Evolutionary conservation across 306 rosid species (phyloP).

Genomic region (Abrus pulchellus): DNA sequence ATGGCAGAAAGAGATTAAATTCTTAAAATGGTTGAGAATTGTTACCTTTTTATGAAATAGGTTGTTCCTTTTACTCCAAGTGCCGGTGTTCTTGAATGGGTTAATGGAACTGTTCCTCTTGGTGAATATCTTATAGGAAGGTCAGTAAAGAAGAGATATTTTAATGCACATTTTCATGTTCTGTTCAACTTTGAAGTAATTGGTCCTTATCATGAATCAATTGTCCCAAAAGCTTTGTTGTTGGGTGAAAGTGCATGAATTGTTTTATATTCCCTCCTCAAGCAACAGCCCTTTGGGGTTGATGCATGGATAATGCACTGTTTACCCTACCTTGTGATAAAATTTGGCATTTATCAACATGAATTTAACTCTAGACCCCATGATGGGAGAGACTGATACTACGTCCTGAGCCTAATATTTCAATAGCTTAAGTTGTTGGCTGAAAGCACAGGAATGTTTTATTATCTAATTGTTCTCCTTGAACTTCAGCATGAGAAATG

Average conservation of each 20-base stretch:
- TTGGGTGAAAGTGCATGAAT: background rate
- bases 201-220: constrained; percentile 11
- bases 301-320: constrained; percentile 17
- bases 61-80: constrained; percentile 99
- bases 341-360: constrained; percentile 9
- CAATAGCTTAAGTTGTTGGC: constrained; percentile 5
- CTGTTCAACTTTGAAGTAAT: constrained; percentile 40
- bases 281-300: constrained; percentile 17
- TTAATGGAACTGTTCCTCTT: constrained; percentile 92
- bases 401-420: constrained; percentile 26
- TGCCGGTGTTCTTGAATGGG: constrained; percentile 99
- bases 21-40: constrained; percentile 27
- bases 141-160: constrained; percentile 58
- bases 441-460: background rate
- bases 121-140: constrained; percentile 94
- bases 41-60: constrained; percentile 53
- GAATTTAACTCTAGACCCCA: constrained; percentile 14
- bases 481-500: constrained; percentile 74
- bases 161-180: constrained; percentile 24
- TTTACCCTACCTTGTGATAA: constrained; percentile 24
- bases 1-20: constrained; percentile 17
- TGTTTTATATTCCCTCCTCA: background rate
- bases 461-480: constrained; percentile 38
- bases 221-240: constrained; percentile 14
- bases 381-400: constrained; percentile 2